A percentile compares a stretch with the other conserved stretches of the same genome.
These are phyloP conservation scores for Phytophthora kernoviae DNA, from an alignment of 352 stramenopile species.

Conservation along the genomic window DNA sequence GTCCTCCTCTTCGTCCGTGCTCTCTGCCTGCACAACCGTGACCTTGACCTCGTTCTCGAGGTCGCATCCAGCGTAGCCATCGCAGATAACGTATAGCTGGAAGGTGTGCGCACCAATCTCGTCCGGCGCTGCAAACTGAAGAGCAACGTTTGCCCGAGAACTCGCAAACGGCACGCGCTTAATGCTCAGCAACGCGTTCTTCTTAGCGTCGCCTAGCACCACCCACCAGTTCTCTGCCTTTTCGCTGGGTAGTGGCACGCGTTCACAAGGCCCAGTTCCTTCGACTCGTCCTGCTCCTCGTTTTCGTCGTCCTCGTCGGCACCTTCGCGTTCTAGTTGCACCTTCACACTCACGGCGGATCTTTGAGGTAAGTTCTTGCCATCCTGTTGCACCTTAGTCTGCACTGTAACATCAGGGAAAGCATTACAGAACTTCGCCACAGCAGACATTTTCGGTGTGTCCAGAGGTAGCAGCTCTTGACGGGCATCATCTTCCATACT, in stretches of 20 bases:
- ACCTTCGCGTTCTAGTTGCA: slow-evolving; percentile 92
- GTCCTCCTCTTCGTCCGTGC: slow-evolving; percentile 57
- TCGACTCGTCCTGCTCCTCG: slow-evolving; percentile 53
- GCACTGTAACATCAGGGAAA: slow-evolving; percentile 98
- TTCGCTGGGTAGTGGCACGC: slow-evolving; percentile 76
- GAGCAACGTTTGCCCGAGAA: slow-evolving; percentile 73
- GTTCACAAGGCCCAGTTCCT: slow-evolving; percentile 72
- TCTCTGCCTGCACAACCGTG: slow-evolving; percentile 57
- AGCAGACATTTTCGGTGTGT: slow-evolving; percentile 93
- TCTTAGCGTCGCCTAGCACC: slow-evolving; percentile 95
- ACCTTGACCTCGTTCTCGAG: slow-evolving; percentile 95
- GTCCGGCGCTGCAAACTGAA: slow-evolving; percentile 97
- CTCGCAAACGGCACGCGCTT: slow-evolving; percentile 95
- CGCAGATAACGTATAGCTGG: slow-evolving; percentile 99
- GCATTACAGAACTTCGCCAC: slow-evolving; percentile 99
- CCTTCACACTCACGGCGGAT: slow-evolving; percentile 90
- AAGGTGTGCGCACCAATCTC: slow-evolving; percentile 94
- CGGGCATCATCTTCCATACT: slow-evolving; percentile 94
- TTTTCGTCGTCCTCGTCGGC: slow-evolving; percentile 93
- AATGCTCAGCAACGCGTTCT: slow-evolving; percentile 97
- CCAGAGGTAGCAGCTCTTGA: slow-evolving; percentile 85
- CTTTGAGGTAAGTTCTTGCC: slow-evolving; percentile 91
- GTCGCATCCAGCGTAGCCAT: slow-evolving; percentile 98
- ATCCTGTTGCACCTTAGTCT: slow-evolving; percentile 91
- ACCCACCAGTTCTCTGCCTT: slow-evolving; percentile 99